Conservation (phyloP, 1,284 basidiomycete genomes). For the Entoloma clypeatum region DNA sequence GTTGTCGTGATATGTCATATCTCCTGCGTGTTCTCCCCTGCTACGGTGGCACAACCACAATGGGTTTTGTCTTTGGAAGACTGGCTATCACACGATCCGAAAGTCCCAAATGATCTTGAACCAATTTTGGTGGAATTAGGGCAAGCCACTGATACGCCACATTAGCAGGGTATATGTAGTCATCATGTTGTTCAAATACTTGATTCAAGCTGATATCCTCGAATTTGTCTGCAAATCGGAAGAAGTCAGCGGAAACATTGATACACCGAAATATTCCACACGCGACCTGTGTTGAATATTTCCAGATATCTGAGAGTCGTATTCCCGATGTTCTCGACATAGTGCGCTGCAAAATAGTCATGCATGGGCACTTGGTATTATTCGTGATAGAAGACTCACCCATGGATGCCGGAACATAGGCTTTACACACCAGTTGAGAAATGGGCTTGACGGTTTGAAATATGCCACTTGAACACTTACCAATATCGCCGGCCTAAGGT, state of each 20-base stretch:
- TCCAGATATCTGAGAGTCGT: constrained; percentile 60
- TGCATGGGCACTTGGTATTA: not conserved
- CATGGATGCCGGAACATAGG: constrained; percentile 56
- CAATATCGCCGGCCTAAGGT: constrained; percentile 57
- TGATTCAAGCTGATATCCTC: constrained; percentile 64
- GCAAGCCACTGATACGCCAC: constrained; percentile 56
- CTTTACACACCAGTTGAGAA: constrained; percentile 24
- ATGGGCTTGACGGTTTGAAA: constrained; percentile 9
- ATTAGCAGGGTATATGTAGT: constrained; percentile 9
- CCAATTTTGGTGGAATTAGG: constrained; percentile 56
- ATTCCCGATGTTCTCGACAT: constrained; percentile 70
- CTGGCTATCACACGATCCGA: constrained; percentile 48
- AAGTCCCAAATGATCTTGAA: constrained; percentile 58
- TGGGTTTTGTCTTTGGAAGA: constrained; percentile 52
- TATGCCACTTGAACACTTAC: constrained; percentile 27
- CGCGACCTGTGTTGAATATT: constrained; percentile 56
- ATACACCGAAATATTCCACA: constrained; percentile 1
- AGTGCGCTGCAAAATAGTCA: constrained; percentile 43
- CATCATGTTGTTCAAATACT: constrained; percentile 26
- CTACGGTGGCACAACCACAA: too few species aligned
- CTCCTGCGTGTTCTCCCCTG: too few species aligned
- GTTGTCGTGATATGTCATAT: too few species aligned
- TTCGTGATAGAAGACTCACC: constrained; percentile 29
- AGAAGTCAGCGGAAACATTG: constrained; percentile 8
- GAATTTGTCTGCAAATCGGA: constrained; percentile 40